Conservation (phyloP, 306 rosid species). For the Trifolium repens region DNA sequence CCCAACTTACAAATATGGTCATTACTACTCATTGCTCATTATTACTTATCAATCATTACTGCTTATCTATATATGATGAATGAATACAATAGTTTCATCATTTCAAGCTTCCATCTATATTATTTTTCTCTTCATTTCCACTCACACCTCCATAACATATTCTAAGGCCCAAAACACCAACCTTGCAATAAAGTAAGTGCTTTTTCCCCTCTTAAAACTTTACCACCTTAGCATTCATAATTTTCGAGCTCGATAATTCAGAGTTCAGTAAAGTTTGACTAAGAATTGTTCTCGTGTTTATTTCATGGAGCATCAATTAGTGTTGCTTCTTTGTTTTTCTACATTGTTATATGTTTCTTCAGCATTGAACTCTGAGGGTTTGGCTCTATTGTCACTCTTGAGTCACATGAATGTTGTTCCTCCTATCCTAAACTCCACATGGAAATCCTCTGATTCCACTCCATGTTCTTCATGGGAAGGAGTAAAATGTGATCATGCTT, state of each 20-base stretch:
- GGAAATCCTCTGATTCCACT: conserved; percentile 70
- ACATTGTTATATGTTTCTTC: conserved; percentile 37
- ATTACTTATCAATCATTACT: too few relatives aligned
- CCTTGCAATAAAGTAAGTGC: background rate
- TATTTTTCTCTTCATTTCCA: background rate
- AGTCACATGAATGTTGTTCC: conserved; percentile 57
- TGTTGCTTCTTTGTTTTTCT: conserved; percentile 45
- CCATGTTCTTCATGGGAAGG: conserved; percentile 83
- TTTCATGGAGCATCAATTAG: conserved; percentile 34
- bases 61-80: too few relatives aligned
- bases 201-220: background rate
- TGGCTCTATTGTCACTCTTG: conserved; percentile 56
- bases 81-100: too few relatives aligned
- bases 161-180: background rate
- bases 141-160: background rate
- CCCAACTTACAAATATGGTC: background rate
- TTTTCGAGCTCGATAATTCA: background rate
- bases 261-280: background rate
- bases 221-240: background rate
- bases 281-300: background rate
- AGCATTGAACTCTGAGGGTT: conserved; percentile 67
- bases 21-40: background rate
- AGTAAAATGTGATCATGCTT: conserved; percentile 55
- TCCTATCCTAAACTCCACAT: conserved; percentile 51
- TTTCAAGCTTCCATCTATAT: too few relatives aligned